Percentiles rank a stretch among this genome's conserved stretches.
Evolutionary conservation across 2,329 filamentous ascomycete genomes (phyloP).

Genomic region (Sarocladium brachiariae): DNA sequence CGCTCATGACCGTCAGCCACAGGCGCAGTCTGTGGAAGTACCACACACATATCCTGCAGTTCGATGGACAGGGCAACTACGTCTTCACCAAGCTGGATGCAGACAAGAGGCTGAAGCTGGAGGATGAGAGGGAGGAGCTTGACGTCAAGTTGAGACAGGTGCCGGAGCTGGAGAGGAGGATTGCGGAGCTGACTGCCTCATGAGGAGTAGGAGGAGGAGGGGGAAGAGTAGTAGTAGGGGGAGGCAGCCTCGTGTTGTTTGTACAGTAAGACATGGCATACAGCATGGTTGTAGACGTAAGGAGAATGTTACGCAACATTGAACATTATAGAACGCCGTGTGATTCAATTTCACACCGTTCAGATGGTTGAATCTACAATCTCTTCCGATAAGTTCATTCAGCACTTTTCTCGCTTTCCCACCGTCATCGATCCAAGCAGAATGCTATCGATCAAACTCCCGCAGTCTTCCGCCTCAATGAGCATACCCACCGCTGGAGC

Average conservation of each 20-base stretch:
- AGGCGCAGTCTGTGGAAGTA: conserved; percentile 92
- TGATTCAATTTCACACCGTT: too few relatives aligned
- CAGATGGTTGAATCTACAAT: too few relatives aligned
- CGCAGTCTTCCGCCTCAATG: too few relatives aligned
- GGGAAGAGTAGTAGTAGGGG: too few relatives aligned
- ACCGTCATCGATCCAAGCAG: too few relatives aligned
- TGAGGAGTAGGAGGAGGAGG: conserved; percentile 9
- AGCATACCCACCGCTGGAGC: too few relatives aligned
- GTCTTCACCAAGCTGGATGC: conserved; percentile 88
- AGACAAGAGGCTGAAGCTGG: conserved; percentile 73
- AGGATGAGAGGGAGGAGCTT: conserved; percentile 95
- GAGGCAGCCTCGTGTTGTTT: too few relatives aligned
- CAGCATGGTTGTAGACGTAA: conserved; percentile 3
- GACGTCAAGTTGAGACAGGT: conserved; percentile 80
- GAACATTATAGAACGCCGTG: too few relatives aligned
- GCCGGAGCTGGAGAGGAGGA: conserved; percentile 78
- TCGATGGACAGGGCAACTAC: conserved; percentile 88
- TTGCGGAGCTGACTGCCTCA: conserved; percentile 63
- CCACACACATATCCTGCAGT: conserved; percentile 89
- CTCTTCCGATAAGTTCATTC: too few relatives aligned
- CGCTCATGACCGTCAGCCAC: conserved; percentile 94
- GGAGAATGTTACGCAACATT: too few relatives aligned
- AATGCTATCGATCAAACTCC: too few relatives aligned
- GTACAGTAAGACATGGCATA: background rate
- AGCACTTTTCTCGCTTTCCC: too few relatives aligned